Evolutionary conservation across 164 flowering plant species (phyloP).

Genomic region (Nymphaea colorata): DNA sequence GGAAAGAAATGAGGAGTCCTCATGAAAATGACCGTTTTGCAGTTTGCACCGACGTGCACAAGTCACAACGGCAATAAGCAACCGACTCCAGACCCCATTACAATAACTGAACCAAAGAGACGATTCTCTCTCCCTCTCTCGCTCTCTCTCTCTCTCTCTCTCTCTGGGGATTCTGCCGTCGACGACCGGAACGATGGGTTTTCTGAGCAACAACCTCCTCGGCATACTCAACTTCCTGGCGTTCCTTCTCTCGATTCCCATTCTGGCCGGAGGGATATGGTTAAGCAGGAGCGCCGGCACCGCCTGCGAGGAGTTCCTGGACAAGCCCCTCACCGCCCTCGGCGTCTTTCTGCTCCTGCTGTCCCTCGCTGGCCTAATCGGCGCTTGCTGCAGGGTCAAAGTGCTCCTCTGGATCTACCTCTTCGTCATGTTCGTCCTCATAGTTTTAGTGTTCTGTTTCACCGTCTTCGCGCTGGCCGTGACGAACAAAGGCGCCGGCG

Average conservation of each 20-base stretch:
- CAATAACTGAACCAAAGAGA: too few species aligned
- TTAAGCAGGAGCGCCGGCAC: conserved; percentile 5
- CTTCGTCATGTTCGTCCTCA: conserved; percentile 35
- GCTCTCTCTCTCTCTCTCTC: too few species aligned
- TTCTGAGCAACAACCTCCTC: conserved; percentile 16
- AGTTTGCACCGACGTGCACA: too few species aligned
- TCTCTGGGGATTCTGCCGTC: too few species aligned
- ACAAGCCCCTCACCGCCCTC: conserved; percentile 27
- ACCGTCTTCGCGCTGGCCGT: conserved; percentile 41
- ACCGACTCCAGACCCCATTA: too few species aligned
- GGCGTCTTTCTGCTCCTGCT: conserved; percentile 39
- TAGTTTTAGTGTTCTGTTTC: conserved; percentile 26
- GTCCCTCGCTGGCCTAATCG: conserved; percentile 44
- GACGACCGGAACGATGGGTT: conserved; percentile 4
- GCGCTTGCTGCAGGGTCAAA: conserved; percentile 34
- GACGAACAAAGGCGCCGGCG: conserved; percentile 40
- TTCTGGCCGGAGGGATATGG: conserved; percentile 36
- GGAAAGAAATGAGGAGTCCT: too few species aligned
- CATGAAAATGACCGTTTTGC: too few species aligned
- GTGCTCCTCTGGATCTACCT: conserved; percentile 47
- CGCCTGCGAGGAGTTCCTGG: conserved; percentile 32
- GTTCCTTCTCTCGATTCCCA: conserved; percentile 34
- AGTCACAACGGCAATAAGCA: too few species aligned
- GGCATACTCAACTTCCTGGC: conserved; percentile 36
- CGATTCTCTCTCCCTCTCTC: too few species aligned